Evolutionary conservation across 306 rosid species (phyloP).

Genomic region (Cucurbita ficifolia): DNA sequence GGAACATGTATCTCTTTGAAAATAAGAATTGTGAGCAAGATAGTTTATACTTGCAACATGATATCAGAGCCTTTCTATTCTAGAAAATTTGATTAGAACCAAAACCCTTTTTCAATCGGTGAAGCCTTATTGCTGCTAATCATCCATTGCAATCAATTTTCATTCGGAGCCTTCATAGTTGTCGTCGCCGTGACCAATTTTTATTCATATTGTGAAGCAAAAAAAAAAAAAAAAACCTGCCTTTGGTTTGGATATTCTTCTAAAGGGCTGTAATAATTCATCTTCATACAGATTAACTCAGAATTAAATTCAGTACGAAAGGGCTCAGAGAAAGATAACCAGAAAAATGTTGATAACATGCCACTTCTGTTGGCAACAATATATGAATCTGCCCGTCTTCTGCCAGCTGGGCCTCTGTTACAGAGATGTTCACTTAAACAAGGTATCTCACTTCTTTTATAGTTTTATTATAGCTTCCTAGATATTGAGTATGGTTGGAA

Average conservation of each 20-base stretch:
- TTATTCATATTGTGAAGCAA: no score
- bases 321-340: conserved; percentile 26
- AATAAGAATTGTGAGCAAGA: no score
- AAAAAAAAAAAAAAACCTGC: no score
- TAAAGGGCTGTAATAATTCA: background rate
- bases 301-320: conserved; percentile 28
- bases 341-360: conserved; percentile 41
- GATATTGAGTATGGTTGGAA: conserved; percentile 5
- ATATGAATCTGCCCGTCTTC: conserved; percentile 69
- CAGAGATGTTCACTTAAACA: conserved; percentile 67
- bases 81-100: no score
- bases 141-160: no score
- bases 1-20: no score
- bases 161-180: no score
- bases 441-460: conserved; percentile 27
- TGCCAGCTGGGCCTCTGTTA: conserved; percentile 46
- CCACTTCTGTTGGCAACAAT: conserved; percentile 59
- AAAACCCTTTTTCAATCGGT: no score
- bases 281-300: conserved; percentile 45
- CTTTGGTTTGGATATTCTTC: background rate
- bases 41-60: no score
- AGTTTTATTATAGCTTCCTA: background rate
- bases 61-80: no score
- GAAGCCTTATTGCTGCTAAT: no score
- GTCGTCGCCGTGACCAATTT: no score